phyloP scores from a whole-genome alignment of 2,329 filamentous ascomycete species.

The Calonectria naviculata region DNA sequence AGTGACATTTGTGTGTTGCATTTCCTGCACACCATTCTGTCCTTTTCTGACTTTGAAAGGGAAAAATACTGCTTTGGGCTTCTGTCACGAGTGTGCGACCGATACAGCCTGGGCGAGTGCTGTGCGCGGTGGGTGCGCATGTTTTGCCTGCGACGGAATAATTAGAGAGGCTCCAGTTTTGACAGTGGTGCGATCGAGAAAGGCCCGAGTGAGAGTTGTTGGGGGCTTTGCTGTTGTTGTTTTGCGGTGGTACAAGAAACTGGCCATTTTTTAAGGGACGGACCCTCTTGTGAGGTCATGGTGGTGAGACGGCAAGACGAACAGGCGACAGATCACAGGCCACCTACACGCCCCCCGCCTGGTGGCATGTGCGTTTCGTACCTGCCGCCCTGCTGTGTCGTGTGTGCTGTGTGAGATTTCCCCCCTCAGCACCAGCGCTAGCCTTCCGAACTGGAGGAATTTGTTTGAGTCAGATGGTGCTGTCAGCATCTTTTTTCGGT shows the following conservation, averaged over 20 bases:
- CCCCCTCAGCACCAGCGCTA: not conserved
- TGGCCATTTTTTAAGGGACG: slow-evolving; percentile 16
- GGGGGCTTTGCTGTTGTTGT: not conserved
- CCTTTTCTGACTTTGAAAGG: not conserved
- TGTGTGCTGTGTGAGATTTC: not conserved
- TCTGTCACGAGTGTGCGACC: not conserved
- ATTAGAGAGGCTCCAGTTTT: not conserved
- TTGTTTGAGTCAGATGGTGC: not conserved
- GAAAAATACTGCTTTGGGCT: not conserved
- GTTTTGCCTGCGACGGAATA: not conserved
- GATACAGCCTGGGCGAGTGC: not conserved
- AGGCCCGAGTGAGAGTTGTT: not conserved
- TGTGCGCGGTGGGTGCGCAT: not conserved
- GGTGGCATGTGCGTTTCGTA: slow-evolving; percentile 8
- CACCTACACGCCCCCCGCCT: not conserved
- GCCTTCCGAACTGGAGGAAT: not conserved
- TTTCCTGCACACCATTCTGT: slow-evolving; percentile 6
- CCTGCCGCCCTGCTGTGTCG: not conserved
- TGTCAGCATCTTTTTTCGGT: not conserved
- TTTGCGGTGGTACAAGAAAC: not conserved
- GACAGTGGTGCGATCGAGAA: not conserved
- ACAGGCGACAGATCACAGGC: slow-evolving; percentile 15
- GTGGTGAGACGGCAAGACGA: slow-evolving; percentile 19
- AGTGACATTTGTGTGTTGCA: slow-evolving; percentile 1
- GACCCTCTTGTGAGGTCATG: slow-evolving; percentile 25